A percentile compares a stretch with the other conserved stretches of the same genome.
These are phyloP conservation scores for Colletotrichum lindemuthianum DNA, from an alignment of 2,329 filamentous ascomycete genomes.

Conservation along the genomic window DNA sequence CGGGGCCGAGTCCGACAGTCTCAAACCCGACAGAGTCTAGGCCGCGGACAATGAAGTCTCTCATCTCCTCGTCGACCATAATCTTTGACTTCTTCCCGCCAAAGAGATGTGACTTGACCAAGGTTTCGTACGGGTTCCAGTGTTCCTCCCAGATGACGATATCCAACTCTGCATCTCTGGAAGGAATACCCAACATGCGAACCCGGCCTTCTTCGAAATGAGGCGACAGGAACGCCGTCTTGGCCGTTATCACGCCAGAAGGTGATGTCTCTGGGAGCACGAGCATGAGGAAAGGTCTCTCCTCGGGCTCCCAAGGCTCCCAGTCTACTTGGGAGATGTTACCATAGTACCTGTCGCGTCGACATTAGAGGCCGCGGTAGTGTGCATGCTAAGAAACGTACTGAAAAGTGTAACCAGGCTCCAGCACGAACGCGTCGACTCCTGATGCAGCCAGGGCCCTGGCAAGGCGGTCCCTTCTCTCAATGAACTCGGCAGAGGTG, in stretches of 20 bases:
- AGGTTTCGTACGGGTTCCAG: conserved; percentile 69
- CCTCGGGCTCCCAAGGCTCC: conserved; percentile 74
- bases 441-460: conserved; percentile 60
- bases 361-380: not conserved
- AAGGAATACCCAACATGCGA: conserved; percentile 67
- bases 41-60: conserved; percentile 70
- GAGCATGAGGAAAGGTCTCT: conserved; percentile 71
- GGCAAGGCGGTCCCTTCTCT: conserved; percentile 66
- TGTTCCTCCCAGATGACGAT: conserved; percentile 72
- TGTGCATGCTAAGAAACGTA: conserved; percentile 40
- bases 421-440: conserved; percentile 68
- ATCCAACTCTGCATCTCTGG: conserved; percentile 57
- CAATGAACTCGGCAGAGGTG: conserved; percentile 60
- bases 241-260: conserved; percentile 57
- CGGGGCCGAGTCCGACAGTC: conserved; percentile 62
- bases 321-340: conserved; percentile 70
- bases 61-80: conserved; percentile 74
- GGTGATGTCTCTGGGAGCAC: conserved; percentile 57
- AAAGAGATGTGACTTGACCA: conserved; percentile 57
- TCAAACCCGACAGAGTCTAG: conserved; percentile 63
- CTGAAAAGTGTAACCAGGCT: conserved; percentile 73
- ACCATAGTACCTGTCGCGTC: conserved; percentile 59
- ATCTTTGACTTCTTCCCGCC: conserved; percentile 47
- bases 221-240: conserved; percentile 67
- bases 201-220: conserved; percentile 70